Evolutionary conservation across 2,329 filamentous ascomycete species (phyloP).

Genomic region (Ophiosphaerella korrae): DNA sequence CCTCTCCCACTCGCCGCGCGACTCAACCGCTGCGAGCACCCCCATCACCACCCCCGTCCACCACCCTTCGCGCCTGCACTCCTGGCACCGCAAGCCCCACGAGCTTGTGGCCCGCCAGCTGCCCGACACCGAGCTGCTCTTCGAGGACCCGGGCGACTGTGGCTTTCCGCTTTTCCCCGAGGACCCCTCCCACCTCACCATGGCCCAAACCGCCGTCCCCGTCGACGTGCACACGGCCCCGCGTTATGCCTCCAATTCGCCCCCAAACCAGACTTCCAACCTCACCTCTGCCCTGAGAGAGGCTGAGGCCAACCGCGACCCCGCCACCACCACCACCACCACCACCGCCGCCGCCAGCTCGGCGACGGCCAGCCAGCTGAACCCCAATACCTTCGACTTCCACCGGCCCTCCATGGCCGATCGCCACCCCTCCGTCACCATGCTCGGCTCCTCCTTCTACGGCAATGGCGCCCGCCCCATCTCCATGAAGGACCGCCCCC

Average conservation of each 20-base stretch:
- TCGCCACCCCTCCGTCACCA: constrained; percentile 61
- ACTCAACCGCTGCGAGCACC: constrained; percentile 59
- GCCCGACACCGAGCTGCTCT: constrained; percentile 45
- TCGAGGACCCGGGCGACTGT: constrained; percentile 50
- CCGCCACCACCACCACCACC: constrained; percentile 40
- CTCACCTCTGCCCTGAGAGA: constrained; percentile 65
- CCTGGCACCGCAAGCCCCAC: constrained; percentile 53
- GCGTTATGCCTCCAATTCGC: constrained; percentile 63
- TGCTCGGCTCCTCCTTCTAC: constrained; percentile 57
- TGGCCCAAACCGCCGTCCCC: constrained; percentile 60
- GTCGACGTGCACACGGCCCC: constrained; percentile 63
- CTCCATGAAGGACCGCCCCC: constrained; percentile 61
- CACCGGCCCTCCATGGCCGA: constrained; percentile 44
- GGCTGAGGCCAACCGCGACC: constrained; percentile 44
- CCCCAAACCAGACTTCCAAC: constrained; percentile 66
- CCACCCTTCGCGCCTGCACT: constrained; percentile 47
- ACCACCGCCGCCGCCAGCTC: constrained; percentile 44
- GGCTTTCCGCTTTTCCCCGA: constrained; percentile 48
- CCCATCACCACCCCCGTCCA: constrained; percentile 51
- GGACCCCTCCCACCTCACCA: constrained; percentile 44
- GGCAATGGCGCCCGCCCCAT: constrained; percentile 65
- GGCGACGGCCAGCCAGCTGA: constrained; percentile 50
- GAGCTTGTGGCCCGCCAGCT: constrained; percentile 38
- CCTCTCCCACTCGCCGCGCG: constrained; percentile 58
- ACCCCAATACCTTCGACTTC: constrained; percentile 39